Base-by-base conservation (phyloP, 371 early-diverging fungal genomes). In the Rhizopus microsporus region DNA sequence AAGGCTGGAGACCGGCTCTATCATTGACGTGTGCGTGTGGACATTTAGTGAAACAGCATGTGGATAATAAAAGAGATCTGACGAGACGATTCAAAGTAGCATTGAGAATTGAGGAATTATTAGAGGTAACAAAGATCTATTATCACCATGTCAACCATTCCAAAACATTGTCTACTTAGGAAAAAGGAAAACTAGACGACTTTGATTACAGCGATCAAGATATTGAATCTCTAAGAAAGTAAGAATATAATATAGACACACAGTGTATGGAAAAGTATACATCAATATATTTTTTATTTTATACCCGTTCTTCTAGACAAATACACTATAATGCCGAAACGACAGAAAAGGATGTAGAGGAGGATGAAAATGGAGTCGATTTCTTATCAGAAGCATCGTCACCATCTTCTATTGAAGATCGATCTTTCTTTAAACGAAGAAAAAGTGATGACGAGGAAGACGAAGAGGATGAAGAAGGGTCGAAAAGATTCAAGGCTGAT, bases 171-270 rank as follows among this genome's bases (percentile, higher is more conserved):
- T n/a, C n/a, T n/a, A n/a, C 3, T 33, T 53, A 71, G 78, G 81
- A 81, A 71, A 81, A 81, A 56, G 79, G 74, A 15, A 78, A 75
- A 59, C 49, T 71, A 13, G 59, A 76, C 30, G 78, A 81, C 51
- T 76, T 71, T 39, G 73, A 72, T n/a, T 81, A 78, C 51, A 62
- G 58, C 17, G 79, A 81, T 51, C 72, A 77, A 37, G 76, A 75
- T 51, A 77, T 81, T 30, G 42, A 44, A 31, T 81, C 81, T 1
- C 46, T 81, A 55, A 68, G 72, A 53, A 81, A 81, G 78, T 78
- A 76, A 46, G 29, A 46, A 59, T 37, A 44, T 10, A 5, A 4
- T 31, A 23, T 13, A 30, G 29, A 30, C 13, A 6, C 31, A 32
- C 9, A 17, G 37, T 37, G 17, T 6, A 3, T 4, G 7, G 16